These are phyloP conservation scores for Penicillium sp. DNA, from an alignment of 2,329 filamentous ascomycete species.

Conservation along the genomic window DNA sequence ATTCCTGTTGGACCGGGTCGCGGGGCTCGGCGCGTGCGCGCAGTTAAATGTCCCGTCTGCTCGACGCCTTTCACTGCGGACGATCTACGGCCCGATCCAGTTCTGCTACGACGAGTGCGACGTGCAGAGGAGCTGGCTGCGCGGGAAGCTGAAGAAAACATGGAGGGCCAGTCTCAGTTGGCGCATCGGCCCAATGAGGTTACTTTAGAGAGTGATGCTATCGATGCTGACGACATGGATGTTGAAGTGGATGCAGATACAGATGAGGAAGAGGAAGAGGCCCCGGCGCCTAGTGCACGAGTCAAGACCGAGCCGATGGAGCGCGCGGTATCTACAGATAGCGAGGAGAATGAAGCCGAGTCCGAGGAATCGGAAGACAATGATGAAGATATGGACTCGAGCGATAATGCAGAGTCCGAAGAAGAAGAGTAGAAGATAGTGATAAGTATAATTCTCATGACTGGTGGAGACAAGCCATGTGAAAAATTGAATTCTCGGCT, in stretches of 20 bases:
- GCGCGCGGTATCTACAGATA: neutral
- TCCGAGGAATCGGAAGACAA: neutral
- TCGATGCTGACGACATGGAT: conserved; percentile 22
- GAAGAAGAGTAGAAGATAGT: neutral
- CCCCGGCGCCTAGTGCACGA: neutral
- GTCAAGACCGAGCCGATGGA: conserved; percentile 13
- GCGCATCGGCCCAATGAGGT: conserved; percentile 23
- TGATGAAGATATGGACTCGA: neutral
- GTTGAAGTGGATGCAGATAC: conserved; percentile 17
- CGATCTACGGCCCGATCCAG: conserved; percentile 43
- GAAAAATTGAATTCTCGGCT: neutral
- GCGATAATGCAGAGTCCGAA: neutral
- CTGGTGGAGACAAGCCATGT: neutral
- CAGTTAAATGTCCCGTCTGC: conserved; percentile 46
- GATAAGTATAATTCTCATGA: neutral
- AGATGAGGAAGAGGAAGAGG: conserved; percentile 2
- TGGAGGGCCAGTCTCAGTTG: conserved; percentile 19
- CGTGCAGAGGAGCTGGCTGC: conserved; percentile 30
- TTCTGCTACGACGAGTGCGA: conserved; percentile 40
- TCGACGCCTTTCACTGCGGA: conserved; percentile 35
- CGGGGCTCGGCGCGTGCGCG: conserved; percentile 23
- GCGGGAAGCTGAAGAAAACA: conserved; percentile 33
- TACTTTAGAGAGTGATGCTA: conserved; percentile 33
- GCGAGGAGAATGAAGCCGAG: conserved; percentile 11
- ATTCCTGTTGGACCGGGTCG: conserved; percentile 21